Evolutionary conservation across 306 rosid species (phyloP).

Genomic region (Medicago arabica): DNA sequence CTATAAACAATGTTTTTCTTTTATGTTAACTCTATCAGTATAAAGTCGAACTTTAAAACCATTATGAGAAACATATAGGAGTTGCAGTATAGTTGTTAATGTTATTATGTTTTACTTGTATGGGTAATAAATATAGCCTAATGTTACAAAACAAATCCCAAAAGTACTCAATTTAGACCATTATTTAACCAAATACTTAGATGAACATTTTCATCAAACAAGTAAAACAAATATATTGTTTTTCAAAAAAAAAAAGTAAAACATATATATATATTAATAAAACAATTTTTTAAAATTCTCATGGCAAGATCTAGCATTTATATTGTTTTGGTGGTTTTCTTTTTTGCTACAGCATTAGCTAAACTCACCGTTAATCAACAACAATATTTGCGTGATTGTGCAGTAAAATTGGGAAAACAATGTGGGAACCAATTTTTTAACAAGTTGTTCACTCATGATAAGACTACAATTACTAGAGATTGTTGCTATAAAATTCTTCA

Average conservation of each 20-base stretch:
- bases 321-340: neutral
- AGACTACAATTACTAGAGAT: neutral
- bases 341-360: constrained; percentile 2
- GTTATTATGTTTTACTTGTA: neutral
- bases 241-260: no score
- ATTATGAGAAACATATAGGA: neutral
- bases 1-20: neutral
- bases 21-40: neutral
- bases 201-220: neutral
- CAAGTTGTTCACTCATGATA: neutral
- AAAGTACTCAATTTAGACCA: neutral
- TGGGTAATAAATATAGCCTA: neutral
- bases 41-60: no score
- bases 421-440: constrained; percentile 5
- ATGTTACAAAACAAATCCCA: neutral
- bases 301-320: neutral
- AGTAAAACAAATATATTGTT: constrained; percentile 7
- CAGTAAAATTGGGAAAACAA: neutral
- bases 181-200: neutral
- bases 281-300: no score
- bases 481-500: constrained; percentile 44
- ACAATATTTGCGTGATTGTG: constrained; percentile 12
- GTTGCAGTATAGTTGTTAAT: neutral
- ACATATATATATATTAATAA: no score
- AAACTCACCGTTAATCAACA: neutral